Evolutionary conservation across 768 basidiomycete species (phyloP).

Genomic region (Auriculariales sp.): DNA sequence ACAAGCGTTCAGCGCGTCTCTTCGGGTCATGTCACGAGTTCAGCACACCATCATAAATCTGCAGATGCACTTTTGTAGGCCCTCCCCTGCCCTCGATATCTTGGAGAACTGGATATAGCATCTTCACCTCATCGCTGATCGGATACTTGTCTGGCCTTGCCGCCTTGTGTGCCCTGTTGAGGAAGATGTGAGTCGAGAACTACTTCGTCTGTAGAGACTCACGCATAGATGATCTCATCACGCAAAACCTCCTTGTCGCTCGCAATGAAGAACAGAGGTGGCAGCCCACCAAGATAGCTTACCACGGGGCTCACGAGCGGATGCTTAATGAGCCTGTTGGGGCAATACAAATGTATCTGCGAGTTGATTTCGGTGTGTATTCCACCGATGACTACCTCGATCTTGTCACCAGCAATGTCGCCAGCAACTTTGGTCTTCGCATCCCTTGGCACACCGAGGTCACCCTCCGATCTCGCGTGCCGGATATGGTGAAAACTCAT

Average conservation of each 20-base stretch:
- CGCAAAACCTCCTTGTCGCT: conserved; percentile 85
- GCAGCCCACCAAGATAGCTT: conserved; percentile 72
- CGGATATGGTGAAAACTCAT: too few species aligned
- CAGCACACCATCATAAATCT: conserved; percentile 73
- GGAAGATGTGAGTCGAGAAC: too few species aligned
- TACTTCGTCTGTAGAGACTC: too few species aligned
- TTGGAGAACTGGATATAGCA: neutral
- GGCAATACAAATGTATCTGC: conserved; percentile 79
- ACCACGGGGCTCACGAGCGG: conserved; percentile 64
- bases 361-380: conserved; percentile 22
- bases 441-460: neutral
- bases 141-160: conserved; percentile 69
- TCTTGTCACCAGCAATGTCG: conserved; percentile 27
- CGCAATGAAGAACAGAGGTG: conserved; percentile 71
- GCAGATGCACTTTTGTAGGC: conserved; percentile 63
- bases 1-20: neutral
- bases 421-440: neutral
- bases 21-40: neutral
- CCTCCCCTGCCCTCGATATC: neutral
- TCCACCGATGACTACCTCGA: conserved; percentile 31
- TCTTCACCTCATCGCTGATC: conserved; percentile 31
- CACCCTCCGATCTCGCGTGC: neutral
- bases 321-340: conserved; percentile 58
- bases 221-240: conserved; percentile 81
- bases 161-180: conserved; percentile 75